Percentiles rank a stretch among this genome's conserved stretches.
These are phyloP conservation scores for Graphilbum fragrans DNA, from an alignment of 2,329 filamentous ascomycete species.

Conservation along the genomic window DNA sequence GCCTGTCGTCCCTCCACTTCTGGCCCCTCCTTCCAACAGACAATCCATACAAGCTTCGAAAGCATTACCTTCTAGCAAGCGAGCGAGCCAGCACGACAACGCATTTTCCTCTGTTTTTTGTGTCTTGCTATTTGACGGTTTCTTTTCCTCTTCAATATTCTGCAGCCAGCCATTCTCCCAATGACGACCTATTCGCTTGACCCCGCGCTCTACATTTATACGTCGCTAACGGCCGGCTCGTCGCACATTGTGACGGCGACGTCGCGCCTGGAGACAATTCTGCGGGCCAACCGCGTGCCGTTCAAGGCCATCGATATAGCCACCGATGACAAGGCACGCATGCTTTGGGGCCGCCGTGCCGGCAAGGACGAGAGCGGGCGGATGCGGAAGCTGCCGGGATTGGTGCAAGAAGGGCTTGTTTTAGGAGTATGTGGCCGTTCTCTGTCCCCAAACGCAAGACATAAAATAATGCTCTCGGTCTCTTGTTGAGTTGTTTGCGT, in stretches of 20 bases:
- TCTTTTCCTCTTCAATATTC: not conserved
- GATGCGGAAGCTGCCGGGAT: constrained; percentile 66
- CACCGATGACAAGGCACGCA: constrained; percentile 76
- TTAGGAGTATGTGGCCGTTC: constrained; percentile 54
- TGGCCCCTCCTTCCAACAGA: too few relatives aligned
- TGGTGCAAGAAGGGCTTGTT: constrained; percentile 79
- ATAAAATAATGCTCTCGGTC: too few relatives aligned
- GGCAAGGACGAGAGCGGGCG: constrained; percentile 55
- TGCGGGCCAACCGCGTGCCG: constrained; percentile 86
- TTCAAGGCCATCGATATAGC: constrained; percentile 89
- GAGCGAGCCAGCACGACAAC: too few relatives aligned
- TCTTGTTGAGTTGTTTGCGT: not conserved
- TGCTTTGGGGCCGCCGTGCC: constrained; percentile 75
- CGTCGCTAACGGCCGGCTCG: constrained; percentile 87
- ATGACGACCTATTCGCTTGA: constrained; percentile 39
- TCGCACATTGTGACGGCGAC: constrained; percentile 95
- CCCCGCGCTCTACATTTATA: constrained; percentile 82
- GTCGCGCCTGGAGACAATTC: constrained; percentile 87
- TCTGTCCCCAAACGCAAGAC: constrained; percentile 1
- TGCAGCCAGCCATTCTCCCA: too few relatives aligned
- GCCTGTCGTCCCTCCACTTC: too few relatives aligned
- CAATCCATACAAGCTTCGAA: too few relatives aligned
- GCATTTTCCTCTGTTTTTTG: too few relatives aligned
- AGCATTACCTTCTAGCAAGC: too few relatives aligned
- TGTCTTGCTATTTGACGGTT: not conserved